A percentile compares a stretch with the other conserved stretches of the same genome.
Evolutionary conservation across 345 rosid species (phyloP).

Genomic region (Gossypium bickii): DNA sequence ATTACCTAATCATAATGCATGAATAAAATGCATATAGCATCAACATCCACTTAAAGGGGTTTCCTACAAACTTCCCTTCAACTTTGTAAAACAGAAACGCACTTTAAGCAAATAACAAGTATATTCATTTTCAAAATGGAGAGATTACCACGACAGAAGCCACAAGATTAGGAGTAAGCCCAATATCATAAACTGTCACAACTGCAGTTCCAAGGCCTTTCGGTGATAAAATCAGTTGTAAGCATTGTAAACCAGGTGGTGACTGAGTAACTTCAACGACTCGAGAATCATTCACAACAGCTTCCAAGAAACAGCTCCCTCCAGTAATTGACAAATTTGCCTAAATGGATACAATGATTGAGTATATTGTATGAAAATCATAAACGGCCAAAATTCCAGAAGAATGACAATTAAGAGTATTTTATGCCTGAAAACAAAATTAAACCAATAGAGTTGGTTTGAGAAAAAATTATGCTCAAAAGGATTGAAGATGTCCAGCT

Average conservation of each 20-base stretch:
- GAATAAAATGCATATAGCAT: neutral
- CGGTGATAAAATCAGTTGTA: constrained; percentile 64
- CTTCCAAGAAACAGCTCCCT: constrained; percentile 88
- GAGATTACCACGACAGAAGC: constrained; percentile 70
- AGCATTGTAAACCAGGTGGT: constrained; percentile 70
- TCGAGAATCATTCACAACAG: constrained; percentile 69
- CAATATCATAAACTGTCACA: constrained; percentile 72
- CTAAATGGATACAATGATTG: constrained; percentile 36
- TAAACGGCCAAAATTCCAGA: neutral
- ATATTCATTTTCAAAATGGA: neutral
- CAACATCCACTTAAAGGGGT: neutral
- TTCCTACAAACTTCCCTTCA: neutral
- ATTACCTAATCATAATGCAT: neutral
- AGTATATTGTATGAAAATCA: neutral
- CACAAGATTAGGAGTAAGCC: constrained; percentile 65
- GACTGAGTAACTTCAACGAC: constrained; percentile 72
- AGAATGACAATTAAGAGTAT: neutral
- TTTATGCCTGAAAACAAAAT: constrained; percentile 9
- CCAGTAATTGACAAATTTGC: constrained; percentile 80
- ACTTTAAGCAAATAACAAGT: neutral
- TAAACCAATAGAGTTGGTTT: neutral
- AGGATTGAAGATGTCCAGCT: neutral
- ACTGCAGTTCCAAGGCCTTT: constrained; percentile 78
- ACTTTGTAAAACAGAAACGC: neutral
- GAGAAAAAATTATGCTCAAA: neutral